phyloP scores from a whole-genome alignment of 2,329 filamentous ascomycete genomes.

The Didymella segeticola region DNA sequence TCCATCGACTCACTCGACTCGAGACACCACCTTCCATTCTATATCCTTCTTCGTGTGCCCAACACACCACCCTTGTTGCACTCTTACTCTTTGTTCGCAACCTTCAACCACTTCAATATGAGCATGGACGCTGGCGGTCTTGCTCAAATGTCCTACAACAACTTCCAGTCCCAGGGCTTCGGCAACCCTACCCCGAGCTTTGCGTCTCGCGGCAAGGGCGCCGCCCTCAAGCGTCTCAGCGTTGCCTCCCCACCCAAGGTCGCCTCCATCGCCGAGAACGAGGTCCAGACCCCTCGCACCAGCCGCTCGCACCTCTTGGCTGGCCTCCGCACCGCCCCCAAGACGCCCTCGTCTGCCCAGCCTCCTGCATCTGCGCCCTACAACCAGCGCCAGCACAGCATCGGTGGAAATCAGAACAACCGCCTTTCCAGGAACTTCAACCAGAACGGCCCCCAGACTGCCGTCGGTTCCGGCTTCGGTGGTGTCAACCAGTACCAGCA shows the following conservation, averaged over 20 bases:
- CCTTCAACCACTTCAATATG: constrained; percentile 45
- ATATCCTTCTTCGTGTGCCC: constrained; percentile 38
- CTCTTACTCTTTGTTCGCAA: constrained; percentile 40
- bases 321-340: constrained; percentile 90
- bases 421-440: constrained; percentile 55
- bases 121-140: constrained; percentile 97
- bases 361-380: constrained; percentile 68
- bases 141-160: constrained; percentile 97
- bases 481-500: constrained; percentile 53
- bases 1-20: constrained; percentile 19
- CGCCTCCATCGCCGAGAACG: constrained; percentile 69
- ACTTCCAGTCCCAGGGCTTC: constrained; percentile 70
- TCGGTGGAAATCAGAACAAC: constrained; percentile 44
- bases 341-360: constrained; percentile 74
- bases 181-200: constrained; percentile 80
- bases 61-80: constrained; percentile 38
- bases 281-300: constrained; percentile 79
- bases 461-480: constrained; percentile 62
- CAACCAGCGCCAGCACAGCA: constrained; percentile 60
- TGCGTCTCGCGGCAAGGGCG: constrained; percentile 82
- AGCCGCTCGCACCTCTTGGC: constrained; percentile 94
- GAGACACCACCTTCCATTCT: constrained; percentile 39
- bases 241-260: constrained; percentile 77
- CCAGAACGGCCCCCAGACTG: constrained; percentile 63
- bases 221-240: constrained; percentile 86